Evolutionary conservation across 345 rosid species (phyloP).

Genomic region (Trapa bicornis): DNA sequence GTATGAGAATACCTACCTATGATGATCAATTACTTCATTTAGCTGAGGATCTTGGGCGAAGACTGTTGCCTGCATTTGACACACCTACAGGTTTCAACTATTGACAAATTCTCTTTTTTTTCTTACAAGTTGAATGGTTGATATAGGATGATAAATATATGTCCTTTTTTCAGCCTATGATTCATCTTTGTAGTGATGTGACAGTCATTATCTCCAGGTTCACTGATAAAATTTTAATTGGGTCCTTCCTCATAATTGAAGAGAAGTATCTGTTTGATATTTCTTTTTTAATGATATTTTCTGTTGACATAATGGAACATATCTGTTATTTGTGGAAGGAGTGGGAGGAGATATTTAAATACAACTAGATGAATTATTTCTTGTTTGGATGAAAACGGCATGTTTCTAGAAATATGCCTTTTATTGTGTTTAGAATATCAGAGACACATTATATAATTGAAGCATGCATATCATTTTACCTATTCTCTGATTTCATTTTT

Average conservation of each 20-base stretch:
- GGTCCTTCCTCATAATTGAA: neutral
- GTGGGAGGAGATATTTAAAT: neutral
- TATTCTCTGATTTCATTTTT: neutral
- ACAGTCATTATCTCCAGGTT: neutral
- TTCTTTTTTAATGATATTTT: neutral
- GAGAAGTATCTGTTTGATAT: neutral
- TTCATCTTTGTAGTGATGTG: neutral
- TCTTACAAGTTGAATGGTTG: neutral
- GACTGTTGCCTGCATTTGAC: slow-evolving; percentile 94
- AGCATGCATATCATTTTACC: neutral
- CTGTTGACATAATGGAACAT: neutral
- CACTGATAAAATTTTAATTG: neutral
- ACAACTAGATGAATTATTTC: neutral
- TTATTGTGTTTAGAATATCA: neutral
- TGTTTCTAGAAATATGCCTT: neutral
- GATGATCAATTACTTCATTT: slow-evolving; percentile 63
- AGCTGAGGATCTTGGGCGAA: slow-evolving; percentile 73
- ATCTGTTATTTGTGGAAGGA: neutral
- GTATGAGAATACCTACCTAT: slow-evolving; percentile 76
- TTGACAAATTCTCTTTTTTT: slow-evolving; percentile 8
- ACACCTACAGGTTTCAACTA: slow-evolving; percentile 69
- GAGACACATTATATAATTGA: neutral
- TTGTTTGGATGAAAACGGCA: neutral
- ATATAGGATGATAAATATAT: neutral
- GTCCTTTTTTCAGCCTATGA: neutral